Percentiles rank a stretch among this genome's conserved stretches.
These are phyloP conservation scores for Cystobasidium slooffiae DNA, from an alignment of 1,284 basidiomycete genomes.

Conservation along the genomic window DNA sequence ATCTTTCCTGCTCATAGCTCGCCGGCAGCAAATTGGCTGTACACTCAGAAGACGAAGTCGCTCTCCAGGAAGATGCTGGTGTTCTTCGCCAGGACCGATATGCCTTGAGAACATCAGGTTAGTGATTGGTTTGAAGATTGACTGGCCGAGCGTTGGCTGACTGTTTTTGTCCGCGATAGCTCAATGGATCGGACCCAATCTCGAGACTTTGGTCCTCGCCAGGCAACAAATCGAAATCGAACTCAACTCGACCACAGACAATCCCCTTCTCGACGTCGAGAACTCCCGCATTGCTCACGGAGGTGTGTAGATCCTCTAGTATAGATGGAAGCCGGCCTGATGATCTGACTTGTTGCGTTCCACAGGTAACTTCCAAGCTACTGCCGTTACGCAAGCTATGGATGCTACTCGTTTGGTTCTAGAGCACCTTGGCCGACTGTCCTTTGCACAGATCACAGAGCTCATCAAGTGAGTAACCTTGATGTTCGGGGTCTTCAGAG, in stretches of 20 bases:
- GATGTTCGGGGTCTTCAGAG: neutral
- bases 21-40: slow-evolving; percentile 71
- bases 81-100: slow-evolving; percentile 76
- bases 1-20: slow-evolving; percentile 56
- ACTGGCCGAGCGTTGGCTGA: no score
- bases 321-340: no score
- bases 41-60: slow-evolving; percentile 67
- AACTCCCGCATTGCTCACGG: slow-evolving; percentile 66
- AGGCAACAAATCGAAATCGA: slow-evolving; percentile 70
- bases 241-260: slow-evolving; percentile 85
- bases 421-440: slow-evolving; percentile 78
- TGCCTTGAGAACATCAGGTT: slow-evolving; percentile 68
- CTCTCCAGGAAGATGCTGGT: slow-evolving; percentile 71
- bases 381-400: slow-evolving; percentile 84
- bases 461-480: slow-evolving; percentile 64
- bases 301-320: slow-evolving; percentile 64
- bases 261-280: slow-evolving; percentile 72
- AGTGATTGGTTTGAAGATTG: neutral
- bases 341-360: no score
- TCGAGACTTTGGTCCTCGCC: slow-evolving; percentile 76
- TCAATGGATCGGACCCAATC: slow-evolving; percentile 82
- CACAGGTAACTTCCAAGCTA: no score
- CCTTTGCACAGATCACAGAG: slow-evolving; percentile 83
- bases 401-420: slow-evolving; percentile 81
- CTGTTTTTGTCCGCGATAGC: slow-evolving; percentile 56